A percentile compares a stretch with the other conserved stretches of the same genome.
These are phyloP conservation scores for Podaxis sp. DNA, from an alignment of 768 basidiomycete species.

Conservation along the genomic window DNA sequence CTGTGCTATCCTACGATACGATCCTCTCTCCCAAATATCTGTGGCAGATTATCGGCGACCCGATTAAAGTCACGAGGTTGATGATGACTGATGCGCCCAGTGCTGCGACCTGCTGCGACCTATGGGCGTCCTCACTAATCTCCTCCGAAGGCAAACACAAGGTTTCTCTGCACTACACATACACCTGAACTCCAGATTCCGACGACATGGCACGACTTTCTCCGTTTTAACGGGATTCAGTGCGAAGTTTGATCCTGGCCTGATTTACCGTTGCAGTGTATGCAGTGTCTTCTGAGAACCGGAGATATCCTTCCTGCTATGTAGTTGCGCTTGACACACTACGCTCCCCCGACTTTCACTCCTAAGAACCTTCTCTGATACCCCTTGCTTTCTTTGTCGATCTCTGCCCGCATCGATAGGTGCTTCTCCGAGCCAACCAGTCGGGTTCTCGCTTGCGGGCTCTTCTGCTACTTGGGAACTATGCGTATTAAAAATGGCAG, in stretches of 20 bases:
- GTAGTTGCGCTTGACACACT: neutral
- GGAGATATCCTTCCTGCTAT: neutral
- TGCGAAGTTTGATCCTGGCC: slow-evolving; percentile 1
- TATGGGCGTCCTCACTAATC: neutral
- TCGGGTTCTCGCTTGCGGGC: neutral
- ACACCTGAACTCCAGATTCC: slow-evolving; percentile 3
- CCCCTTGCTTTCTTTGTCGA: neutral
- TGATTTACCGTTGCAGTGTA: slow-evolving; percentile 9
- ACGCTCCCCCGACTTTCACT: slow-evolving; percentile 1
- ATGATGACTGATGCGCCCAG: slow-evolving; percentile 1
- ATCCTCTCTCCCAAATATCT: neutral
- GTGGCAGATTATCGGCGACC: neutral
- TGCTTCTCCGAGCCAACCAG: neutral
- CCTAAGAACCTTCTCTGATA: neutral
- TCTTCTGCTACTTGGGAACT: neutral
- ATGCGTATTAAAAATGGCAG: neutral
- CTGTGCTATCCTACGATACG: neutral
- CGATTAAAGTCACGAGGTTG: neutral
- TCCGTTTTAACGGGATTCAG: neutral
- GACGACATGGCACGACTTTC: slow-evolving; percentile 1
- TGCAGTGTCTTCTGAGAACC: neutral
- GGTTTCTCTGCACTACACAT: neutral
- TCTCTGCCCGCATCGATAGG: neutral
- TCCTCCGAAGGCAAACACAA: neutral
- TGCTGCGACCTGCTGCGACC: neutral